Base-by-base conservation (phyloP, 1,284 basidiomycete species). In the Flammula alnicola region DNA sequence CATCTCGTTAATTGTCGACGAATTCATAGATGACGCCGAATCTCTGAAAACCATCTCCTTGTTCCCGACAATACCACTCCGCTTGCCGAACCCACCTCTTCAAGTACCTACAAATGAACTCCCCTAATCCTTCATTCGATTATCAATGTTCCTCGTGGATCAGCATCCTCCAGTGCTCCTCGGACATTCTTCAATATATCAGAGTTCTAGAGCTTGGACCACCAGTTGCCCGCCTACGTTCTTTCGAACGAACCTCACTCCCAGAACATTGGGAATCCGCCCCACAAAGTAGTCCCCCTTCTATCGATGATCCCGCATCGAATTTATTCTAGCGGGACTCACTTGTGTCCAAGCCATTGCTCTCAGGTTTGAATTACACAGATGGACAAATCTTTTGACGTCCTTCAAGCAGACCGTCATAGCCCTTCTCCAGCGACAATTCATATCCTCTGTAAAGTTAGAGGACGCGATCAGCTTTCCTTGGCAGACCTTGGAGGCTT, bases 121-220 rank as follows among this genome's bases (percentile, higher is more conserved):
- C 45, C 10, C 42, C 49, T 25, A 38, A 51, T 12, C 46, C 55
- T 11, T 47, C 44, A 10, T 56, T 56, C 35, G 38, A 46, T 23
- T 49, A 45, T 35, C 50, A 54, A 51, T 53, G 49, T 29, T 19
- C 22, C 6, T 38, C 46, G 19, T 56, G 49, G 51, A 26, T 16
- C 14, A 27, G 35, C 1, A 36, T 54, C 12, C 23, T 54, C 33
- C 22, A 31, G 22, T 14, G 22, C 3, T 51, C 51, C 17, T 14
- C 44, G 5, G 49, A 44, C 3, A n/a, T 56, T 11, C 43, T 51
- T 17, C 49, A 49, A n/a, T 45, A 48, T 29, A 26, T 56, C 2
- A 45, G 45, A 10, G 47, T 40, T 6, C 41, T 56, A 8, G 55
- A 56, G 30, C 42, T 56, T 9, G 55, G 55, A 9, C 55, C 55